A percentile compares a stretch with the other conserved stretches of the same genome.
phyloP scores from a whole-genome alignment of 2,329 filamentous ascomycete species.

The Alternaria burnsii region DNA sequence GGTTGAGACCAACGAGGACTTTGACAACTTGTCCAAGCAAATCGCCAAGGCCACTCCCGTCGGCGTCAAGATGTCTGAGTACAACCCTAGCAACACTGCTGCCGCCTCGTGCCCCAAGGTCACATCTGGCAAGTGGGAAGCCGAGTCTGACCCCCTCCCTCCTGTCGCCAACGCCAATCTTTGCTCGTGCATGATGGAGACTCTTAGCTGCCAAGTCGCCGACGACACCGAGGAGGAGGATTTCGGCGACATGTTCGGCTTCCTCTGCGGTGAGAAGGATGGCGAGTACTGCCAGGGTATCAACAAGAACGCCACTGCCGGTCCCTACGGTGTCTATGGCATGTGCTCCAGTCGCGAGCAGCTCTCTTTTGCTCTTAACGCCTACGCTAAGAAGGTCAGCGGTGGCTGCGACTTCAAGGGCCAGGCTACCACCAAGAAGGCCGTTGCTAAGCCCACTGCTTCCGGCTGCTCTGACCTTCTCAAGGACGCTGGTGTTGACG shows the following conservation, averaged over 20 bases:
- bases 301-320: conserved; percentile 69
- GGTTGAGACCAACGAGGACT: conserved; percentile 68
- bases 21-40: conserved; percentile 70
- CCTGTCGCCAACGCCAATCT: conserved; percentile 80
- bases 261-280: conserved; percentile 69
- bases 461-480: conserved; percentile 68
- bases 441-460: conserved; percentile 56
- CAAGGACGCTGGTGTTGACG: conserved; percentile 68
- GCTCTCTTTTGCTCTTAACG: conserved; percentile 76
- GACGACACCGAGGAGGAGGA: conserved; percentile 63
- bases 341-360: conserved; percentile 77
- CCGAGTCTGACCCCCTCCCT: conserved; percentile 72
- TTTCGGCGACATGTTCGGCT: conserved; percentile 75
- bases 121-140: conserved; percentile 70
- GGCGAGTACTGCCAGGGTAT: conserved; percentile 72
- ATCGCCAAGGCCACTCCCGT: conserved; percentile 73
- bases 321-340: conserved; percentile 78
- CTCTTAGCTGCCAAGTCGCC: conserved; percentile 74
- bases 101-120: conserved; percentile 75
- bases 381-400: conserved; percentile 63
- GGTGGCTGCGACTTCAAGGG: conserved; percentile 77
- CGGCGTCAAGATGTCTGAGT: conserved; percentile 70
- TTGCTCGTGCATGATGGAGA: conserved; percentile 85
- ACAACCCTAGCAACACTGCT: conserved; percentile 76
- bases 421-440: conserved; percentile 65